These are phyloP conservation scores for Colletotrichum australisinense DNA, from an alignment of 2,329 filamentous ascomycete species.

Conservation along the genomic window DNA sequence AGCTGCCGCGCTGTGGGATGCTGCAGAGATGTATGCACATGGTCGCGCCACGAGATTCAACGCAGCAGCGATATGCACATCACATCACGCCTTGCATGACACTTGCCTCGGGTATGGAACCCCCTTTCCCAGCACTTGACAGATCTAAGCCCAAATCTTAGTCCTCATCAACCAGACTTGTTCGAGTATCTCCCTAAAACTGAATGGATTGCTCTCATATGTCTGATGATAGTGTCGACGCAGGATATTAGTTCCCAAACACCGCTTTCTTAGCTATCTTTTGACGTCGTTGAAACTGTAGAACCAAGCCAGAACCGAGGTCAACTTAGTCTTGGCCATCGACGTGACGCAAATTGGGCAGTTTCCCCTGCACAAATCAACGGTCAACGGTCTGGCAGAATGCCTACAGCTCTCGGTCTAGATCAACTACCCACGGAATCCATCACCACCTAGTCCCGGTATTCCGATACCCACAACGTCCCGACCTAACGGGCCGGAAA, in stretches of 20 bases:
- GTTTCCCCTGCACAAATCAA: too few relatives aligned
- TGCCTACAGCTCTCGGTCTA: not conserved
- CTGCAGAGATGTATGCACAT: not conserved
- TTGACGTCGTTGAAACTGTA: not conserved
- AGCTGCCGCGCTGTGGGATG: not conserved
- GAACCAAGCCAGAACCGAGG: not conserved
- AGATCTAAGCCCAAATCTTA: constrained; percentile 17
- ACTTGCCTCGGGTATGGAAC: not conserved
- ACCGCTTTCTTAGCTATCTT: not conserved
- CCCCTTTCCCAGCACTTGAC: constrained; percentile 21
- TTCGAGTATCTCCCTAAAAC: not conserved
- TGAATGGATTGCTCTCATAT: not conserved
- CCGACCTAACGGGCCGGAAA: constrained; percentile 17
- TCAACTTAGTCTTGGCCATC: not conserved
- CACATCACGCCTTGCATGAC: constrained; percentile 16
- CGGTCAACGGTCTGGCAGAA: not conserved
- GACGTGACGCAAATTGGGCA: not conserved
- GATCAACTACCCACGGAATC: not conserved
- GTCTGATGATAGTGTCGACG: not conserved
- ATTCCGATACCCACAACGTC: not conserved
- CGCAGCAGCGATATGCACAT: constrained; percentile 23
- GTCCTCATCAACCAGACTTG: not conserved
- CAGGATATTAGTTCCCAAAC: not conserved
- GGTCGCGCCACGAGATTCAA: constrained; percentile 4
- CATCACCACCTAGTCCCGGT: not conserved